A percentile compares a stretch with the other conserved stretches of the same genome.
Evolutionary conservation across 306 rosid species (phyloP).

Genomic region (Vigna hirtella): DNA sequence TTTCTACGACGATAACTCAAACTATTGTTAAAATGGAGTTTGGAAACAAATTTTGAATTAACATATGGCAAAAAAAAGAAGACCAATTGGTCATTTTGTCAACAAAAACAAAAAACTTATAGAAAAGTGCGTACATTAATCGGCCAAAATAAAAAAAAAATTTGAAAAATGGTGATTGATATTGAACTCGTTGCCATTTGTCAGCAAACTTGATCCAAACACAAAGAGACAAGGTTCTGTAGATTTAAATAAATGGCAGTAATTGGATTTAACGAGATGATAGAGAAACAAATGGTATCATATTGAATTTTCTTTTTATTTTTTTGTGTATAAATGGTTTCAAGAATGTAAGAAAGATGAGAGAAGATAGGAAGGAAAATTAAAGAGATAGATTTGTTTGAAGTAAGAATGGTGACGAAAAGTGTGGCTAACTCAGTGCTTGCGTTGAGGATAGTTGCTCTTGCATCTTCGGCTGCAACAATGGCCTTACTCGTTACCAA

Average conservation of each 20-base stretch:
- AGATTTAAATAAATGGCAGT: slow-evolving; percentile 31
- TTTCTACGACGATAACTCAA: too few species aligned
- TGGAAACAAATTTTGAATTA: too few species aligned
- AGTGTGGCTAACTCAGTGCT: slow-evolving; percentile 47
- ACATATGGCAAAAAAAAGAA: too few species aligned
- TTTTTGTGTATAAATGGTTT: slow-evolving; percentile 25
- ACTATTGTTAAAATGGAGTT: too few species aligned
- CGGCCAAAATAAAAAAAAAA: too few species aligned
- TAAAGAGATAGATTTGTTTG: too few species aligned
- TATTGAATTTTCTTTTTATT: background rate
- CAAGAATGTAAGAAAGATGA: background rate
- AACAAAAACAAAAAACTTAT: too few species aligned
- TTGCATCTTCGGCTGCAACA: slow-evolving; percentile 47
- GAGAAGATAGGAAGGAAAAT: background rate
- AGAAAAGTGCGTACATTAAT: too few species aligned
- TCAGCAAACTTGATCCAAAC: background rate
- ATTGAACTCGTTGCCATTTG: background rate
- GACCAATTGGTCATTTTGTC: too few species aligned
- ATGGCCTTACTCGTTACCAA: slow-evolving; percentile 38
- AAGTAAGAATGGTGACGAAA: slow-evolving; percentile 47
- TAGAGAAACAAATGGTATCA: background rate
- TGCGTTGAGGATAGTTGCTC: slow-evolving; percentile 55
- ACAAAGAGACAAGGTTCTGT: background rate
- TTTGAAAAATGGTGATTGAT: too few species aligned
- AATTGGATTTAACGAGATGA: slow-evolving; percentile 39